phyloP scores from a whole-genome alignment of 495 filamentous ascomycete species.

The Talaromyces ruber region DNA sequence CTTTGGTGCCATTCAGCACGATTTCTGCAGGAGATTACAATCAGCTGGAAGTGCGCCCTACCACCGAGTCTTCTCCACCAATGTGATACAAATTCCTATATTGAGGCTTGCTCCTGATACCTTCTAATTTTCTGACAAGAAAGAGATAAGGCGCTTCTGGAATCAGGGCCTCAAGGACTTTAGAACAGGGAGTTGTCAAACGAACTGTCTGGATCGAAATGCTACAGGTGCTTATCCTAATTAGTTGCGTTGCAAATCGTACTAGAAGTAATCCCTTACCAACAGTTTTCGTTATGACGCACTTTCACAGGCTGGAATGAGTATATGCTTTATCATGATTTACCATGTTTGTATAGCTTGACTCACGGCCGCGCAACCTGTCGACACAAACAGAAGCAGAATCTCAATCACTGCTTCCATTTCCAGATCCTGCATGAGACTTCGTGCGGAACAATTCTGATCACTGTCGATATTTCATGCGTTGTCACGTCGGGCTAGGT shows the following conservation, averaged over 20 bases:
- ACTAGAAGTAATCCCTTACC: neutral
- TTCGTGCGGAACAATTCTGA: neutral
- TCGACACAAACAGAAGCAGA: neutral
- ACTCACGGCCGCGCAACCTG: neutral
- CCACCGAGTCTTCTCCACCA: too few species aligned
- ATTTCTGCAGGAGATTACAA: too few species aligned
- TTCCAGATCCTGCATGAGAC: neutral
- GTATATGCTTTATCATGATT: too few species aligned
- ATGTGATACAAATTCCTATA: too few species aligned
- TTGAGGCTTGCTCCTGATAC: too few species aligned
- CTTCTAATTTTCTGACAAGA: too few species aligned
- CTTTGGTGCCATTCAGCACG: too few species aligned
- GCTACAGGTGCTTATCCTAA: neutral
- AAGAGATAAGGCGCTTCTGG: too few species aligned
- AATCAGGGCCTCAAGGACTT: too few species aligned
- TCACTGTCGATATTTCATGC: neutral
- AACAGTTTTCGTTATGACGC: neutral
- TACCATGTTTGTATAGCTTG: neutral
- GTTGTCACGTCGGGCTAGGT: neutral
- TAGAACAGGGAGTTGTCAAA: too few species aligned
- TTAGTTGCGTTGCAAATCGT: neutral
- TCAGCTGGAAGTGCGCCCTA: too few species aligned
- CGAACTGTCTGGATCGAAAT: neutral
- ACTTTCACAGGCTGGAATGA: too few species aligned
- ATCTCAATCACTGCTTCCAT: neutral